Conservation (phyloP, 1,139 yeast species). For the Williopsis jadinii region DNA sequence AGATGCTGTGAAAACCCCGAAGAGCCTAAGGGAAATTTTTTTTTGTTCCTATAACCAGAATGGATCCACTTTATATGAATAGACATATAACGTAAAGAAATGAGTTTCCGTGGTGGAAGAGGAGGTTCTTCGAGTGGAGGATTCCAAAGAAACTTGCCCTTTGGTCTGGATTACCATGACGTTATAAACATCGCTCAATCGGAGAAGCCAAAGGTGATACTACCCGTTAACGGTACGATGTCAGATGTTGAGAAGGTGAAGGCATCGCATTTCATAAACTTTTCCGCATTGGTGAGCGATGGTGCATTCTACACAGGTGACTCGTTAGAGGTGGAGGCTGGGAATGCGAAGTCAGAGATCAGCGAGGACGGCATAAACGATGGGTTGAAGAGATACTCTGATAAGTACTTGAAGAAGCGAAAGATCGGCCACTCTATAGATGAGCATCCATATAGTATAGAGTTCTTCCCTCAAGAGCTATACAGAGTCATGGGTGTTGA, state of each 20-base stretch:
- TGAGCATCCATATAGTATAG: slow-evolving; percentile 72
- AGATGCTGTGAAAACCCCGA: no score
- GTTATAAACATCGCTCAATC: slow-evolving; percentile 23
- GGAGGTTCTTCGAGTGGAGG: slow-evolving; percentile 25
- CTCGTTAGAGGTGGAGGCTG: slow-evolving; percentile 25
- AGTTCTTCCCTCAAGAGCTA: slow-evolving; percentile 75
- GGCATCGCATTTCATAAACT: slow-evolving; percentile 58
- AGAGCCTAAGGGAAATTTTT: no score
- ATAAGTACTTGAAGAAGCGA: slow-evolving; percentile 62
- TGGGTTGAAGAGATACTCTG: slow-evolving; percentile 70
- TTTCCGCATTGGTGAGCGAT: slow-evolving; percentile 51
- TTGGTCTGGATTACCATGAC: slow-evolving; percentile 64
- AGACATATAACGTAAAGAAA: slow-evolving; percentile 7
- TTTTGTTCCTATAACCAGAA: no score
- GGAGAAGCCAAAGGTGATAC: slow-evolving; percentile 26
- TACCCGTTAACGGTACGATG: slow-evolving; percentile 67
- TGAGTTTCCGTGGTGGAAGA: slow-evolving; percentile 37
- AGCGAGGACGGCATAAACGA: slow-evolving; percentile 40
- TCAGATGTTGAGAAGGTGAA: slow-evolving; percentile 48
- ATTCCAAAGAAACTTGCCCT: slow-evolving; percentile 42
- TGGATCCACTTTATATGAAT: no score
- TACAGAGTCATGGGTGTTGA: slow-evolving; percentile 68
- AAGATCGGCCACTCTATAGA: slow-evolving; percentile 72
- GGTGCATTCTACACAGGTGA: slow-evolving; percentile 78
- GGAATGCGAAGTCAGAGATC: slow-evolving; percentile 11